Conservation (phyloP, 2,329 filamentous ascomycete genomes). For the Epichloe sp. region DNA sequence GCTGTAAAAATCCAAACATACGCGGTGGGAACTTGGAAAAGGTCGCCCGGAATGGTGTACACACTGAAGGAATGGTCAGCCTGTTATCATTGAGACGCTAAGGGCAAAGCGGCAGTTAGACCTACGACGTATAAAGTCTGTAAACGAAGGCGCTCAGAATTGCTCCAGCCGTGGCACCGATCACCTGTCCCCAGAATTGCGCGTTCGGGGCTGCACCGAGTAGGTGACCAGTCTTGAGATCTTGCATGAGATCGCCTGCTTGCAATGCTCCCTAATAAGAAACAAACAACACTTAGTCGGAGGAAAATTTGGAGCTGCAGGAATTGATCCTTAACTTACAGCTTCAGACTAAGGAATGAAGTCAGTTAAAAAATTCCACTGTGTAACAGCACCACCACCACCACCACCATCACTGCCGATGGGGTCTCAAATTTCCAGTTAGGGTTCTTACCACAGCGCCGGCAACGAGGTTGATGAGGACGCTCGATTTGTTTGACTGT, state of each 20-base stretch:
- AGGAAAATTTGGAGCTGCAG: not conserved
- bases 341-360: conserved; percentile 23
- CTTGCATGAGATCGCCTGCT: conserved; percentile 92
- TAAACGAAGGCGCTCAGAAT: conserved; percentile 80
- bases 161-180: conserved; percentile 76
- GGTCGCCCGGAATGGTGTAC: conserved; percentile 73
- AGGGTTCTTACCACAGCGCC: conserved; percentile 52
- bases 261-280: conserved; percentile 57
- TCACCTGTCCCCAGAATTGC: conserved; percentile 93
- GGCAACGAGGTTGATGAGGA: conserved; percentile 91
- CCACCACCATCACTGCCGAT: too few species aligned
- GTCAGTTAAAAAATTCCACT: not conserved
- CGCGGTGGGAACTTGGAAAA: conserved; percentile 88
- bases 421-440: too few species aligned
- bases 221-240: conserved; percentile 90
- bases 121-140: conserved; percentile 60
- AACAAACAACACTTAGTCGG: conserved; percentile 3
- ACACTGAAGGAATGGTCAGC: conserved; percentile 36
- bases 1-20: conserved; percentile 98
- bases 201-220: conserved; percentile 85
- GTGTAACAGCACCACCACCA: too few species aligned
- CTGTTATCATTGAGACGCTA: too few species aligned
- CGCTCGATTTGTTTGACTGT: conserved; percentile 62
- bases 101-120: not conserved
- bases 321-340: conserved; percentile 12